These are phyloP conservation scores for Blastobotrys chiropterorum DNA, from an alignment of 805 yeast species.

Conservation along the genomic window DNA sequence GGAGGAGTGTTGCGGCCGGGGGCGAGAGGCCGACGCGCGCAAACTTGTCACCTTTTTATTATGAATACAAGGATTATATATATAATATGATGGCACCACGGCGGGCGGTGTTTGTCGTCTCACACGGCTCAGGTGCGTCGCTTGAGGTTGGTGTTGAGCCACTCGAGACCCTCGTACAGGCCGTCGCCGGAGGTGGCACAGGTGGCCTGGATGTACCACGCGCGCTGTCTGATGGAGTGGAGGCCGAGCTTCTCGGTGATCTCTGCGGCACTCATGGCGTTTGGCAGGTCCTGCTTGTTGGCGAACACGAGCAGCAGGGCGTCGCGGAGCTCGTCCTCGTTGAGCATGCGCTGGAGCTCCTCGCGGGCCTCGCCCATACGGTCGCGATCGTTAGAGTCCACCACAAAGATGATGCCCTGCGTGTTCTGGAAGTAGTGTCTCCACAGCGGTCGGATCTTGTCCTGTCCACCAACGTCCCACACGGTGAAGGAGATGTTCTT, in stretches of 20 bases:
- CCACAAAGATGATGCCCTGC: conserved; percentile 96
- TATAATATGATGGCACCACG: not conserved
- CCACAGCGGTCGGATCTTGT: conserved; percentile 97
- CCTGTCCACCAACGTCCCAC: conserved; percentile 99
- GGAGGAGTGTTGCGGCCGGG: too few relatives aligned
- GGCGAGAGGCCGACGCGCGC: not conserved
- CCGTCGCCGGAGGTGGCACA: conserved; percentile 99
- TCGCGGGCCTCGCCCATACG: conserved; percentile 98
- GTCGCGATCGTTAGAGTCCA: conserved; percentile 96
- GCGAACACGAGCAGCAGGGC: conserved; percentile 94
- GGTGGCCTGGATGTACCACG: conserved; percentile 98
- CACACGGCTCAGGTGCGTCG: conserved; percentile 31
- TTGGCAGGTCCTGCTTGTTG: conserved; percentile 97
- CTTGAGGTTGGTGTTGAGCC: conserved; percentile 90
- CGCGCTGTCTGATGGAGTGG: conserved; percentile 96
- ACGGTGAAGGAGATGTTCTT: conserved; percentile 94
- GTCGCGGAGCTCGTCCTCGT: conserved; percentile 96
- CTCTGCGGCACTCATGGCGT: conserved; percentile 98
- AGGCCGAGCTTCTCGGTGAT: conserved; percentile 94
- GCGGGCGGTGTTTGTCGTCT: not conserved
- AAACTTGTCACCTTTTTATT: not conserved
- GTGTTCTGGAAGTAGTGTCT: conserved; percentile 98
- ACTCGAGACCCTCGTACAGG: conserved; percentile 94
- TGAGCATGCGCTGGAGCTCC: conserved; percentile 95
- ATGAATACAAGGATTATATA: not conserved